Evolutionary conservation across 2,329 filamentous ascomycete species (phyloP).

Genomic region (Dryadomyces quercus-mongolicae): DNA sequence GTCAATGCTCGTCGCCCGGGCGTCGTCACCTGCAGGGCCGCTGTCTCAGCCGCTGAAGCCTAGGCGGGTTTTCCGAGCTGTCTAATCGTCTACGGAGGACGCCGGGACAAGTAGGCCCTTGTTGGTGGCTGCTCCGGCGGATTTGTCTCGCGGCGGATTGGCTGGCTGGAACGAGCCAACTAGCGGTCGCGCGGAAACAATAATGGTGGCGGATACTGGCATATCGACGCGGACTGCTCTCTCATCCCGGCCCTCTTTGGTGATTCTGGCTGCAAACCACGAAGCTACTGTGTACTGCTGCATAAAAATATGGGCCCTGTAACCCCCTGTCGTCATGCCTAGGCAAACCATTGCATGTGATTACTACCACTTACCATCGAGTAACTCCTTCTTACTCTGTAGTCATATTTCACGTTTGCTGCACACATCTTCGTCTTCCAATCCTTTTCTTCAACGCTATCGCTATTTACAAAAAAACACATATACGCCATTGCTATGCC

Average conservation of each 20-base stretch:
- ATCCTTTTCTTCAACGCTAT: no score
- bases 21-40: neutral
- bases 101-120: no score
- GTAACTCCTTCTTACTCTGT: no score
- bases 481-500: constrained; percentile 6
- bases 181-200: no score
- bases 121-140: neutral
- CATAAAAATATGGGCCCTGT: no score
- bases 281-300: neutral
- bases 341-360: neutral
- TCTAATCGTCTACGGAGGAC: neutral
- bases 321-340: neutral
- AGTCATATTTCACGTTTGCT: no score
- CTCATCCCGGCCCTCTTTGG: neutral
- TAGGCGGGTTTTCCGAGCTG: neutral
- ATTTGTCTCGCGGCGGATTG: neutral
- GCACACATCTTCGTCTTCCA: no score
- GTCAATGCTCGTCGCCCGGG: neutral
- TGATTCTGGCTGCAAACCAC: neutral
- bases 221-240: neutral
- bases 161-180: neutral
- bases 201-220: neutral
- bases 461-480: neutral
- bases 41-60: neutral
- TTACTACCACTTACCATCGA: no score